Percentiles rank a stretch among this genome's conserved stretches.
These are phyloP conservation scores for Furcasterigmium sp. DNA, from an alignment of 2,329 filamentous ascomycete genomes.

Conservation along the genomic window DNA sequence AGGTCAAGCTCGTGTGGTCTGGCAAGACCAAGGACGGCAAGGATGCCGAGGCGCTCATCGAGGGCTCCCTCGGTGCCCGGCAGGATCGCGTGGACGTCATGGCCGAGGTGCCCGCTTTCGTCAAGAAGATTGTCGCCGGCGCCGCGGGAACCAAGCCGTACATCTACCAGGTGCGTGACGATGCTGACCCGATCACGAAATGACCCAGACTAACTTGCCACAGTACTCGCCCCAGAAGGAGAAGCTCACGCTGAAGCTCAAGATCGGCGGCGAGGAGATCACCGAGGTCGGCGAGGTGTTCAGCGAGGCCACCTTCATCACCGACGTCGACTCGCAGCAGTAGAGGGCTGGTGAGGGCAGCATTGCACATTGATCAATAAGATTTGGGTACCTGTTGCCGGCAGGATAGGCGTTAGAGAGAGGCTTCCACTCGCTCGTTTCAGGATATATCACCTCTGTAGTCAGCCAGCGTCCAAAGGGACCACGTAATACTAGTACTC, in stretches of 20 bases:
- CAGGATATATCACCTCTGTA: not conserved
- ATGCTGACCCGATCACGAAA: not conserved
- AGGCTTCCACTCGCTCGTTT: constrained; percentile 9
- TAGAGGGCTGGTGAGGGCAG: too few species aligned
- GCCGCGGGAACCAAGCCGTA: constrained; percentile 93
- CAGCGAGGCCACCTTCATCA: constrained; percentile 92
- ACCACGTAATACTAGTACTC: not conserved
- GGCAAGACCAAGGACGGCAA: constrained; percentile 75
- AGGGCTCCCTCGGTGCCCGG: constrained; percentile 62
- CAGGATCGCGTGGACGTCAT: constrained; percentile 90
- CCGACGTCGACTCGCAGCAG: constrained; percentile 14
- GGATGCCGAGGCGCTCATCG: constrained; percentile 62
- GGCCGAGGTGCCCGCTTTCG: constrained; percentile 90
- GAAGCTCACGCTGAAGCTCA: constrained; percentile 70
- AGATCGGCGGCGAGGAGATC: constrained; percentile 74
- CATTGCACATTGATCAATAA: too few species aligned
- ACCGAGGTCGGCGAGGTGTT: constrained; percentile 76
- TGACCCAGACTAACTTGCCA: not conserved
- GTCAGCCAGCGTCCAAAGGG: too few species aligned
- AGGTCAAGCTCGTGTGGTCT: constrained; percentile 70
- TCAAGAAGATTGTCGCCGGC: constrained; percentile 87
- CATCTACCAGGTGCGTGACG: constrained; percentile 77
- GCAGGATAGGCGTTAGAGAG: constrained; percentile 11
- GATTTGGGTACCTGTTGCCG: constrained; percentile 7
- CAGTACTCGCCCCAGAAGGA: constrained; percentile 66